Conservation (phyloP, 164 flowering plant species). For the Litsea cubeba region DNA sequence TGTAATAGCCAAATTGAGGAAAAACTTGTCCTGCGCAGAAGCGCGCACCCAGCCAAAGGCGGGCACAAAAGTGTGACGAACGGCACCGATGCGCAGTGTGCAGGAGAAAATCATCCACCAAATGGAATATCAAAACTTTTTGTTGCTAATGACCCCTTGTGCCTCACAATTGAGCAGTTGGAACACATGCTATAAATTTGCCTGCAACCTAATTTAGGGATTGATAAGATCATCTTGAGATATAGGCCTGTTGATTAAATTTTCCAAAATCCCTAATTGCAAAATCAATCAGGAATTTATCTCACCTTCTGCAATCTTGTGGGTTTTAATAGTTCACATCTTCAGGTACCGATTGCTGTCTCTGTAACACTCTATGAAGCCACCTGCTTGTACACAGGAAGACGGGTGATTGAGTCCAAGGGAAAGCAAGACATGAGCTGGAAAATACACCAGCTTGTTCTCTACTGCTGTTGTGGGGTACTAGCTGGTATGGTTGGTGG, state of each 20-base stretch:
- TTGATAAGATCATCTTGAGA: neutral
- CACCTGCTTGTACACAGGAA: slow-evolving; percentile 35
- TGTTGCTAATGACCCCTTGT: too few species aligned
- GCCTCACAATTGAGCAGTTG: too few species aligned
- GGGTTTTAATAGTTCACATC: neutral
- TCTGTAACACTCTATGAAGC: slow-evolving; percentile 51
- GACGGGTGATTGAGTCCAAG: slow-evolving; percentile 29
- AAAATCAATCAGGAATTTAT: too few species aligned
- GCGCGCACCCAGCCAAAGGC: too few species aligned
- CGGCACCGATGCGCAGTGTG: too few species aligned
- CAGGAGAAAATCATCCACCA: too few species aligned
- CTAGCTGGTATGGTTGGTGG: slow-evolving; percentile 53
- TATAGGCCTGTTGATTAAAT: neutral
- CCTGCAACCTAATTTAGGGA: neutral
- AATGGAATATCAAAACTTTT: too few species aligned
- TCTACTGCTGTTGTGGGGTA: slow-evolving; percentile 36
- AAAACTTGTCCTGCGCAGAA: too few species aligned
- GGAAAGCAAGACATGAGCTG: slow-evolving; percentile 27
- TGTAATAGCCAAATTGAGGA: too few species aligned
- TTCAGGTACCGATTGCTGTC: slow-evolving; percentile 56
- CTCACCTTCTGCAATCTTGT: too few species aligned
- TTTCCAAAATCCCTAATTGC: too few species aligned
- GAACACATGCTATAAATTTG: neutral
- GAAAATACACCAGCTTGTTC: slow-evolving; percentile 29
- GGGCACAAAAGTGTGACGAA: too few species aligned